Evolutionary conservation across 495 filamentous ascomycete species (phyloP).

Genomic region (Hypoxylon lienhwacheense): DNA sequence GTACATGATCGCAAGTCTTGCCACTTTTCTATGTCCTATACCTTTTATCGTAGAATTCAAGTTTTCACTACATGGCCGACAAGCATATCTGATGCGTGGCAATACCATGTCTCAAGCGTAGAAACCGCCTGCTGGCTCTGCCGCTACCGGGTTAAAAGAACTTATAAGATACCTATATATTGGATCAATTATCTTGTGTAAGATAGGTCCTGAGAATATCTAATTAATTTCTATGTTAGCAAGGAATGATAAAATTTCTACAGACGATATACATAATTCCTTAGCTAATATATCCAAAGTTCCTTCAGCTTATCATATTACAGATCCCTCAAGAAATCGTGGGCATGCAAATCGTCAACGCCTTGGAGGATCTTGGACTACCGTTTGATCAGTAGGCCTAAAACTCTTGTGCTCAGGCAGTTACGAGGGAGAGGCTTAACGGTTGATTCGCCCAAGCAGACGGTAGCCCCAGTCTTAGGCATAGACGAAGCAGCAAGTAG

Average conservation of each 20-base stretch:
- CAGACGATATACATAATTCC: too few relatives aligned
- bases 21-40: not conserved
- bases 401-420: not conserved
- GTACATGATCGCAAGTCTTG: constrained; percentile 8
- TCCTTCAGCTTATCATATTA: too few relatives aligned
- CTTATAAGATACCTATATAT: too few relatives aligned
- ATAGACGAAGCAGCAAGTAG: not conserved
- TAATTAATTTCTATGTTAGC: too few relatives aligned
- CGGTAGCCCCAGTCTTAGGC: not conserved
- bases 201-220: constrained; percentile 1
- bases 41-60: not conserved
- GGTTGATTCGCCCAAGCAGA: not conserved
- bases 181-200: not conserved
- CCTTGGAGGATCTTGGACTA: constrained; percentile 10
- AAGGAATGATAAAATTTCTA: too few relatives aligned
- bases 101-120: too few relatives aligned
- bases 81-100: not conserved
- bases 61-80: not conserved
- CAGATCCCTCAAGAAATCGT: constrained; percentile 1
- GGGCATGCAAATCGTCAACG: constrained; percentile 16
- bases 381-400: not conserved
- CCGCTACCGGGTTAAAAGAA: too few relatives aligned
- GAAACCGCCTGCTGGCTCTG: too few relatives aligned
- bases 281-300: too few relatives aligned
- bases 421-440: constrained; percentile 1